These are phyloP conservation scores for Lachnellula arida DNA, from an alignment of 2,329 filamentous ascomycete genomes.

Conservation along the genomic window DNA sequence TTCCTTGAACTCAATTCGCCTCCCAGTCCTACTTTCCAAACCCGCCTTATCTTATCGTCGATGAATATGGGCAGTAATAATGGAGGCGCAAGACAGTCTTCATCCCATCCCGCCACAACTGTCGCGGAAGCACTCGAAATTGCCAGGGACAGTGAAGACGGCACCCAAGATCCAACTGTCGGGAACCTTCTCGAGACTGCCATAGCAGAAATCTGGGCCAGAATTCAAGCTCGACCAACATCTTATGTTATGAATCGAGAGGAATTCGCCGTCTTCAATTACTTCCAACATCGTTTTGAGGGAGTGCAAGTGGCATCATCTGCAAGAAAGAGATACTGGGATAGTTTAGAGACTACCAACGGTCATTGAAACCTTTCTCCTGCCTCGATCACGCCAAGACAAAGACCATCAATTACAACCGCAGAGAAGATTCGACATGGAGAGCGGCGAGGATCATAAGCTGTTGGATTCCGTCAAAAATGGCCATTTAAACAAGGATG, in stretches of 20 bases:
- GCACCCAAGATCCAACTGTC: slow-evolving; percentile 57
- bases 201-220: slow-evolving; percentile 61
- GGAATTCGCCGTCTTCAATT: slow-evolving; percentile 86
- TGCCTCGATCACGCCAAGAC: not conserved
- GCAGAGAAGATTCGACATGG: not conserved
- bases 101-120: slow-evolving; percentile 9
- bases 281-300: slow-evolving; percentile 64
- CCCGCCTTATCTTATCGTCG: slow-evolving; percentile 14
- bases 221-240: slow-evolving; percentile 58
- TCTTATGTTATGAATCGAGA: slow-evolving; percentile 70
- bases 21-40: slow-evolving; percentile 13
- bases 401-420: not conserved
- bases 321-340: slow-evolving; percentile 51
- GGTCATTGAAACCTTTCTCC: not conserved
- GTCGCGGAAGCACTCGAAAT: slow-evolving; percentile 69
- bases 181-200: slow-evolving; percentile 61
- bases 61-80: slow-evolving; percentile 21
- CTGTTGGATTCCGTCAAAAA: not conserved
- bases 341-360: slow-evolving; percentile 32
- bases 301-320: slow-evolving; percentile 45
- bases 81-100: slow-evolving; percentile 11
- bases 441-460: not conserved
- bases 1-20: slow-evolving; percentile 10
- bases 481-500: not conserved
- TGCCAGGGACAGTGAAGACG: slow-evolving; percentile 68